These are phyloP conservation scores for Aspergillus baeticus DNA, from an alignment of 495 filamentous ascomycete genomes.

Conservation along the genomic window DNA sequence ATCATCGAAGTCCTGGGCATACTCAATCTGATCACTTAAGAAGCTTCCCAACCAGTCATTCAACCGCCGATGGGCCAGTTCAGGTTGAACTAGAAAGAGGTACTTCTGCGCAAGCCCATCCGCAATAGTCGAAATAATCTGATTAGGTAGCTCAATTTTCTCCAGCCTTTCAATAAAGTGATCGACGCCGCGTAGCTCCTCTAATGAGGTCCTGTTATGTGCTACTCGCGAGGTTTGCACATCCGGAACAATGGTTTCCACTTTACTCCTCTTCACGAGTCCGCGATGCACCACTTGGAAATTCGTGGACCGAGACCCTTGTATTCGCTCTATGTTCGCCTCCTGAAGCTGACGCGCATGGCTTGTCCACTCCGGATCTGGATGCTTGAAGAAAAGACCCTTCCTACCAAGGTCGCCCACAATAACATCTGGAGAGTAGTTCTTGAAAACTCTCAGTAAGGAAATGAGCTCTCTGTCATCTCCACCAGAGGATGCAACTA, in stretches of 20 bases:
- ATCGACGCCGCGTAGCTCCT: slow-evolving; percentile 72
- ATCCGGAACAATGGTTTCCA: slow-evolving; percentile 57
- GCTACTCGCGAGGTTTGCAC: slow-evolving; percentile 71
- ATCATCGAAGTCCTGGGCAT: slow-evolving; percentile 46
- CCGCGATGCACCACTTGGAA: slow-evolving; percentile 49
- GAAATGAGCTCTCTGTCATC: slow-evolving; percentile 74
- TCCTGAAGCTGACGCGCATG: slow-evolving; percentile 67
- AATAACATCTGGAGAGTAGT: slow-evolving; percentile 87
- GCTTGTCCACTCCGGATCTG: slow-evolving; percentile 73
- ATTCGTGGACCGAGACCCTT: slow-evolving; percentile 26
- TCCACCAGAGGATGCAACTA: slow-evolving; percentile 36
- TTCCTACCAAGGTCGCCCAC: slow-evolving; percentile 56
- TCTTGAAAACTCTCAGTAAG: slow-evolving; percentile 82
- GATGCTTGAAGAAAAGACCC: slow-evolving; percentile 58
- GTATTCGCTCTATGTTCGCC: slow-evolving; percentile 40
- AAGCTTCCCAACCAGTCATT: slow-evolving; percentile 66
- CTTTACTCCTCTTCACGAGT: slow-evolving; percentile 42
- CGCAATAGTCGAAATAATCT: slow-evolving; percentile 71
- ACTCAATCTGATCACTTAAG: slow-evolving; percentile 56
- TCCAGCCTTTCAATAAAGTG: slow-evolving; percentile 76
- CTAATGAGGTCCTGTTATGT: slow-evolving; percentile 53
- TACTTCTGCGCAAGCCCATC: slow-evolving; percentile 80
- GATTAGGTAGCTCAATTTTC: slow-evolving; percentile 76
- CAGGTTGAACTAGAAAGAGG: slow-evolving; percentile 61
- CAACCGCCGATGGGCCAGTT: slow-evolving; percentile 53